phyloP scores from a whole-genome alignment of 306 rosid species.

The Echinosophora koreensis region DNA sequence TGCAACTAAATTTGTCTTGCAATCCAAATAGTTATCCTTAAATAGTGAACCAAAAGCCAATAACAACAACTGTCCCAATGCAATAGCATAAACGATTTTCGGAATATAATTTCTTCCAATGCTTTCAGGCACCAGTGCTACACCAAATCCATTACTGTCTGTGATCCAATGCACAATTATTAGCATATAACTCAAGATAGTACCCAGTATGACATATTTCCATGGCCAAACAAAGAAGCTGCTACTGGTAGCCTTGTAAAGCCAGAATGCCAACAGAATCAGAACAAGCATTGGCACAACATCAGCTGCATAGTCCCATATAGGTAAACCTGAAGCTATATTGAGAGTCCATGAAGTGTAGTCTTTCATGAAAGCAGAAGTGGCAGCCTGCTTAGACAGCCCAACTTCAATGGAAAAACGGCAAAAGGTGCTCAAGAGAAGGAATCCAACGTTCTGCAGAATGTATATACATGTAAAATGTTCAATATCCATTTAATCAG shows the following conservation, averaged over 20 bases:
- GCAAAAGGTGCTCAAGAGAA: slow-evolving; percentile 78
- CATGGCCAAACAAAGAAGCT: slow-evolving; percentile 56
- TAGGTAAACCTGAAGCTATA: slow-evolving; percentile 58
- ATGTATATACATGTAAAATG: slow-evolving; percentile 33
- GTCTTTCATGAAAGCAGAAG: slow-evolving; percentile 72
- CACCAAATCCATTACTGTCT: slow-evolving; percentile 59
- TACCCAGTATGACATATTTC: slow-evolving; percentile 66
- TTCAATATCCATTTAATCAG: slow-evolving; percentile 37
- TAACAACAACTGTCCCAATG: slow-evolving; percentile 74
- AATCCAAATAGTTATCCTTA: slow-evolving; percentile 46
- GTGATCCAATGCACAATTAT: slow-evolving; percentile 71
- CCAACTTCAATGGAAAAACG: slow-evolving; percentile 91
- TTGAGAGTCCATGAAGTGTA: slow-evolving; percentile 74
- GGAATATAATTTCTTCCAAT: slow-evolving; percentile 72
- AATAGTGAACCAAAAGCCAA: slow-evolving; percentile 60
- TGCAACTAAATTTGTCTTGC: slow-evolving; percentile 54
- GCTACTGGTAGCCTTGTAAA: slow-evolving; percentile 57
- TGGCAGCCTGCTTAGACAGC: slow-evolving; percentile 83
- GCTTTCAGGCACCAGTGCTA: slow-evolving; percentile 52
- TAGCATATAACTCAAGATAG: slow-evolving; percentile 71
- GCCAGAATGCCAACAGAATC: slow-evolving; percentile 71
- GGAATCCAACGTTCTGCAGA: slow-evolving; percentile 82
- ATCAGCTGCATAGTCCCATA: slow-evolving; percentile 69
- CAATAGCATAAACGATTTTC: slow-evolving; percentile 69
- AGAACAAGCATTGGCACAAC: slow-evolving; percentile 67